Evolutionary conservation across 2,329 filamentous ascomycete genomes (phyloP).

Genomic region (Fusarium equiseti): DNA sequence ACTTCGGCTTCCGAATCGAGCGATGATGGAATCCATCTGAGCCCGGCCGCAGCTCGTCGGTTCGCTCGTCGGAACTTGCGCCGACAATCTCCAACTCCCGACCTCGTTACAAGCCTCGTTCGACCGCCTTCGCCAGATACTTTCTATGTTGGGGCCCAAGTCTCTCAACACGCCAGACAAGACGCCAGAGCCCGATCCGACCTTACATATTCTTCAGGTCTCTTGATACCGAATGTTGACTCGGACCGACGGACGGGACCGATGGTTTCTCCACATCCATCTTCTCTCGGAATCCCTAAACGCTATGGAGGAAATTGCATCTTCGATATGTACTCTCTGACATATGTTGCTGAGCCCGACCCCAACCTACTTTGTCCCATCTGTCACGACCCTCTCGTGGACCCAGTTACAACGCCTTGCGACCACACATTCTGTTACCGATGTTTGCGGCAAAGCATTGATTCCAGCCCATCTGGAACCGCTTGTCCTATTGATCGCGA

Average conservation of each 20-base stretch:
- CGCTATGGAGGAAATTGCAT: constrained; percentile 54
- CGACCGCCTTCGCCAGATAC: constrained; percentile 55
- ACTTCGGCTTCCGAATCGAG: constrained; percentile 52
- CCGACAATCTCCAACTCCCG: constrained; percentile 53
- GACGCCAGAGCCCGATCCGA: constrained; percentile 31
- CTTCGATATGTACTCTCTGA: constrained; percentile 61
- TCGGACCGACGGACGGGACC: constrained; percentile 52
- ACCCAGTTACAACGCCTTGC: constrained; percentile 71
- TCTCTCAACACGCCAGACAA: constrained; percentile 42
- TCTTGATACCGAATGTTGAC: constrained; percentile 40
- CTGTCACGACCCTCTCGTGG: constrained; percentile 71
- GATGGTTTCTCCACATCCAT: constrained; percentile 52
- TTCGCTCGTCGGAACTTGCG: constrained; percentile 54
- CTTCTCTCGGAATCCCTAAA: constrained; percentile 55
- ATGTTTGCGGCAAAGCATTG: constrained; percentile 63
- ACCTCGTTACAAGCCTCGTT: constrained; percentile 56
- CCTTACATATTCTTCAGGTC: constrained; percentile 27
- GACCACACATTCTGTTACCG: constrained; percentile 74
- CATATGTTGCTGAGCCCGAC: constrained; percentile 59
- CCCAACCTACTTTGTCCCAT: constrained; percentile 65
- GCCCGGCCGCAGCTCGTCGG: constrained; percentile 52
- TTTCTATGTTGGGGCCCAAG: constrained; percentile 49
- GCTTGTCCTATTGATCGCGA: constrained; percentile 71
- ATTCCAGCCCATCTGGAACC: constrained; percentile 55
- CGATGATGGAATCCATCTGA: constrained; percentile 53